Percentiles rank a stretch among this genome's conserved stretches.
phyloP scores from a whole-genome alignment of 352 stramenopile species.

The Phytopythium kandeliae region DNA sequence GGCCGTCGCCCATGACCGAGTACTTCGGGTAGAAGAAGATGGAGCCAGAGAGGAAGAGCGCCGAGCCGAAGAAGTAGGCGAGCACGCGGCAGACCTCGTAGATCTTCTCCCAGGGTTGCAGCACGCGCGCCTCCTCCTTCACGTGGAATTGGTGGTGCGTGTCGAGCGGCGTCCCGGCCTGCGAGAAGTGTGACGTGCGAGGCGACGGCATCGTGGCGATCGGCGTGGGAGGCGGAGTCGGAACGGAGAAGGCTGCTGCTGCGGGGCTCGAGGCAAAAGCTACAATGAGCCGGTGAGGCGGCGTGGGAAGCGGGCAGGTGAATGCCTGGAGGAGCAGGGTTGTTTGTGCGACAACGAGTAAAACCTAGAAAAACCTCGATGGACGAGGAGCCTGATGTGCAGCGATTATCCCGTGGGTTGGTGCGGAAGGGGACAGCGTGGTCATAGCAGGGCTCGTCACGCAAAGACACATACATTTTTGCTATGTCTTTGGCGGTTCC shows the following conservation, averaged over 20 bases:
- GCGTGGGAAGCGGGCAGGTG: too few relatives aligned
- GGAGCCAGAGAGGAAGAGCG: slow-evolving; percentile 73
- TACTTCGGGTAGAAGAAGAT: slow-evolving; percentile 81
- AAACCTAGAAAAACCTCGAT: too few relatives aligned
- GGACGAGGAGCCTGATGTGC: too few relatives aligned
- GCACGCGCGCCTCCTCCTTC: slow-evolving; percentile 3
- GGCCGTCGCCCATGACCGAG: slow-evolving; percentile 48
- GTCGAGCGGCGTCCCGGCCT: slow-evolving; percentile 1
- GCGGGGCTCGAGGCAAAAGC: not conserved
- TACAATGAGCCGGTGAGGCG: slow-evolving; percentile 1
- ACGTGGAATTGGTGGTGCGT: slow-evolving; percentile 1
- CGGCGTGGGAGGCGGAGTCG: not conserved
- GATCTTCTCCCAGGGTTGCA: slow-evolving; percentile 36
- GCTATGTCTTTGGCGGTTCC: too few relatives aligned
- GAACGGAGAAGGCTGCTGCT: not conserved
- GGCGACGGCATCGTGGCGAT: slow-evolving; percentile 13
- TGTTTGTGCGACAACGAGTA: too few relatives aligned
- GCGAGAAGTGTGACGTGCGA: slow-evolving; percentile 21
- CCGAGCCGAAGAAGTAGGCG: slow-evolving; percentile 53
- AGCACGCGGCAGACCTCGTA: slow-evolving; percentile 47
- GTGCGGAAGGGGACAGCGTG: too few relatives aligned
- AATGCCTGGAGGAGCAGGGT: too few relatives aligned
- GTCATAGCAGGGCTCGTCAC: too few relatives aligned
- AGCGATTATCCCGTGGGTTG: too few relatives aligned
- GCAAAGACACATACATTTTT: too few relatives aligned